Evolutionary conservation across 176 grass and related monocot genomes (phyloP), one percentile per base, ranked within the genome.

Genomic region (Panicum miliaceum): DNA sequence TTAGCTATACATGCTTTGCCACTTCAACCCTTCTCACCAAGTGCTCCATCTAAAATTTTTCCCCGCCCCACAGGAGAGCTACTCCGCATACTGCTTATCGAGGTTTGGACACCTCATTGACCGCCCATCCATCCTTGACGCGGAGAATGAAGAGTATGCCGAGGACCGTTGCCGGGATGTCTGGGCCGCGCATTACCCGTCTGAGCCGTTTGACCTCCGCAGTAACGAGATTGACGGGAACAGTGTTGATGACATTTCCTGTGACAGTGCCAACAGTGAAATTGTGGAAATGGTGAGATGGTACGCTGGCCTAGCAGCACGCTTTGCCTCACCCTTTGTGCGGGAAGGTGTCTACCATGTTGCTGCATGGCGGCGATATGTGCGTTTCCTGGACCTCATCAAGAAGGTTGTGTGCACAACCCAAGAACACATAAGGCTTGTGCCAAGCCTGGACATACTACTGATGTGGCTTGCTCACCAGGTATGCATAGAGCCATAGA

Each of bases 391-490:
- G 46, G 68, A 98, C 52, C 86, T 98, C 7, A 36, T 91, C 41
- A 90, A 86, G 56, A 81, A 88, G 78, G 38, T 61, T 69, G 60
- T 8, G 64, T 56, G 64, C 13, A 32, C 73, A 25, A 79, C 75
- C 13, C 53, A 52, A 45, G 81, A 78, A 14, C 43, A 18, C 36
- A 42, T 37, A 40, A 66, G 82, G 32, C 69, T 98, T 68, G 89
- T 93, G 32, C 96, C 91, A 37, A 90, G 90, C 73, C 86, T 92
- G 7, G 96, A 95, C 80, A 93, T 98, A 54, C 78, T 94, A 29
- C 88, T 95, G 47, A 95, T 98, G 85, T 93, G 91, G 92, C 92
- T 98, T 67, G 85, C 92, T 76, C 96, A 98, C 77, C 92, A 90
- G 91, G 95, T 98, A 87, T 85, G 57, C 22, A 75, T 81, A 32